Base-by-base conservation (phyloP, 345 rosid species). In the Brassica cretica region DNA sequence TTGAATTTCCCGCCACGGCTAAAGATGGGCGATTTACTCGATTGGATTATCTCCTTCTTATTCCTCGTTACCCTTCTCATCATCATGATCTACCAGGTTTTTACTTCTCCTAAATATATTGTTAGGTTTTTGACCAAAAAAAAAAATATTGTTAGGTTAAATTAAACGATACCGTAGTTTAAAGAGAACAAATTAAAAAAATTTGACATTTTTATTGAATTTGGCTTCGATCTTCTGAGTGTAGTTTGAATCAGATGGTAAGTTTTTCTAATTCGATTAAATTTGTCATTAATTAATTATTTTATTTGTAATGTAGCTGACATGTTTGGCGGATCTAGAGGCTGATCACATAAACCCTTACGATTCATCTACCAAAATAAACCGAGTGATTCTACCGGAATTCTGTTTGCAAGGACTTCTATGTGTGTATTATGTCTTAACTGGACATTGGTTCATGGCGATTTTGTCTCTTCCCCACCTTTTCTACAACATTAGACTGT, bases 41-140 rank as follows among this genome's bases (percentile, higher is more conserved):
- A 84, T 32, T 93, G 98, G 98, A 86, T 91, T 24, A 66, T 87
- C 73, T 90, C 97, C 32, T 88, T 93, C 81, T 90, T 93, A 85
- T 58, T 87, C 82, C 85, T 89, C 68, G 85, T 90, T 10, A 84
- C 94, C 33, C 87, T 91, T 66, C 75, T 90, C 25, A 85, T 91
- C 71, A 81, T 91, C 82, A 78, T 93, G 68, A 87, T 91, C 72
- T 89, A 86, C 79, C 98, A 93, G 98, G 97, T 93, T 71, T 76
- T 56, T 63, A 16, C 11, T 4, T n/a, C 19, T 16, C 21, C 24
- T 70, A 10, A 33, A 8, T 19, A 7, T 9, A 61, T 44, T 49
- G 19, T 49, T 49, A 29, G 6, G 11, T 29, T 64, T 19, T 19
- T 19, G 21, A 19, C 21, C 21, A 19, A 19, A 19, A 19, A 19